Conservation (phyloP, 306 rosid species). For the Acmispon strigosus region DNA sequence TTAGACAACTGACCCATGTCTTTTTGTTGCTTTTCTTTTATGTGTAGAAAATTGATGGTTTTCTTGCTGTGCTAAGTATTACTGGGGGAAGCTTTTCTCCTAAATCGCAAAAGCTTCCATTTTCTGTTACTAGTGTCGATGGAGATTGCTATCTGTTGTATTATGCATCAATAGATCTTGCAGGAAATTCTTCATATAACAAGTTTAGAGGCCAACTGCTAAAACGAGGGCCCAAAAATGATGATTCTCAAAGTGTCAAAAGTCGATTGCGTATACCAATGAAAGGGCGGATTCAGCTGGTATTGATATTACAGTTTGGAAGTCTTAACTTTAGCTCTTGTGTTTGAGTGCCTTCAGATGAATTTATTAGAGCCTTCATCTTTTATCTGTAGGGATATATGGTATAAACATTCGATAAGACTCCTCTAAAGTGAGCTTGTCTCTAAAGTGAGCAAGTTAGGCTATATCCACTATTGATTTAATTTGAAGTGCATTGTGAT, state of each 20-base stretch:
- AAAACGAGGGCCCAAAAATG: constrained; percentile 49
- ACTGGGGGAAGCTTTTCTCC: constrained; percentile 95
- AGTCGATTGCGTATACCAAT: constrained; percentile 86
- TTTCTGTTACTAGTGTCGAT: constrained; percentile 85
- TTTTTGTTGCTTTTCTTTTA: constrained; percentile 19
- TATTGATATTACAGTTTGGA: constrained; percentile 24
- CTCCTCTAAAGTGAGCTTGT: too few relatives aligned
- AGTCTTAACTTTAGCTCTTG: constrained; percentile 16
- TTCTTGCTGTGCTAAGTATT: constrained; percentile 83
- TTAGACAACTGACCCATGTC: not conserved
- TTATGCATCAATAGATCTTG: constrained; percentile 76
- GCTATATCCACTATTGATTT: too few relatives aligned
- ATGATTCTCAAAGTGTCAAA: constrained; percentile 59
- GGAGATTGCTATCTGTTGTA: constrained; percentile 80
- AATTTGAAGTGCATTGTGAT: too few relatives aligned
- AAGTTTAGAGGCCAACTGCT: constrained; percentile 48
- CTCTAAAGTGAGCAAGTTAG: too few relatives aligned
- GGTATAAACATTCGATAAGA: not conserved
- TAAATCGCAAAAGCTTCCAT: constrained; percentile 92
- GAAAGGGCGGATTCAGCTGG: constrained; percentile 97
- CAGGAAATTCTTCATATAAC: constrained; percentile 48
- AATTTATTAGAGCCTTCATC: constrained; percentile 2
- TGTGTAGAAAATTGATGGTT: constrained; percentile 78
- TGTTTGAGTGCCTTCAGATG: too few relatives aligned
- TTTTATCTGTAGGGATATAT: not conserved